Evolutionary conservation across 1,284 basidiomycete species (phyloP).

Genomic region (Ustilago trichophora): DNA sequence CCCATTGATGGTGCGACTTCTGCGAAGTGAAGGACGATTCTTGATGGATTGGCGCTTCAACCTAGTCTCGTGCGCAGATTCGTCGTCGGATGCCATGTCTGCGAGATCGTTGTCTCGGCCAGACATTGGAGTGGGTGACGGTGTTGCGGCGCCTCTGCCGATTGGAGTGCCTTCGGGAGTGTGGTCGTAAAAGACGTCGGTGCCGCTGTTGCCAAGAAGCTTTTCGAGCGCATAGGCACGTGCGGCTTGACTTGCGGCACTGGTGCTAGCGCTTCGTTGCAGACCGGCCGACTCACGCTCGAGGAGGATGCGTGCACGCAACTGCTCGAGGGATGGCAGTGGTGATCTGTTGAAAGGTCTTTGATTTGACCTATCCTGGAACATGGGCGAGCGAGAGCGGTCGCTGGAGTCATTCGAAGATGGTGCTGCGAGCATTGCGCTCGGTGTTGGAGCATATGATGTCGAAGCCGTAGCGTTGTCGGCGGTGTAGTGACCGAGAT

Average conservation of each 20-base stretch:
- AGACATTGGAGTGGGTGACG: conserved; percentile 20
- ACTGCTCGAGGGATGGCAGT: conserved; percentile 61
- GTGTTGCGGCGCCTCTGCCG: conserved; percentile 33
- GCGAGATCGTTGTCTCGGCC: conserved; percentile 8
- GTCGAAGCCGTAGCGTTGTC: conserved; percentile 4
- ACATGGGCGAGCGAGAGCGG: conserved; percentile 33
- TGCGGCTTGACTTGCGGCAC: conserved; percentile 60
- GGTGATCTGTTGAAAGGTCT: conserved; percentile 42
- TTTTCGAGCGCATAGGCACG: conserved; percentile 64
- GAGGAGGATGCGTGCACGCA: conserved; percentile 58
- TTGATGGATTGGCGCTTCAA: conserved; percentile 37
- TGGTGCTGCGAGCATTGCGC: conserved; percentile 4
- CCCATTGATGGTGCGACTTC: conserved; percentile 55
- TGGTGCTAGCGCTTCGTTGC: conserved; percentile 55
- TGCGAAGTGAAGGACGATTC: conserved; percentile 23
- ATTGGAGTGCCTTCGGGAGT: conserved; percentile 37
- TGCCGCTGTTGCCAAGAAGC: conserved; percentile 55
- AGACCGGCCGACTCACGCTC: conserved; percentile 56
- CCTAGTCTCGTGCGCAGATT: conserved; percentile 23
- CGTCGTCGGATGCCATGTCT: conserved; percentile 44
- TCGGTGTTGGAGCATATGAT: background rate
- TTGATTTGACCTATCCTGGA: conserved; percentile 16
- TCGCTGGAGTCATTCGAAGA: conserved; percentile 8
- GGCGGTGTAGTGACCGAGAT: background rate
- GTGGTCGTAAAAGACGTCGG: conserved; percentile 46